Conservation (phyloP, 1,284 basidiomycete species). For the Trametes hirsuta region DNA sequence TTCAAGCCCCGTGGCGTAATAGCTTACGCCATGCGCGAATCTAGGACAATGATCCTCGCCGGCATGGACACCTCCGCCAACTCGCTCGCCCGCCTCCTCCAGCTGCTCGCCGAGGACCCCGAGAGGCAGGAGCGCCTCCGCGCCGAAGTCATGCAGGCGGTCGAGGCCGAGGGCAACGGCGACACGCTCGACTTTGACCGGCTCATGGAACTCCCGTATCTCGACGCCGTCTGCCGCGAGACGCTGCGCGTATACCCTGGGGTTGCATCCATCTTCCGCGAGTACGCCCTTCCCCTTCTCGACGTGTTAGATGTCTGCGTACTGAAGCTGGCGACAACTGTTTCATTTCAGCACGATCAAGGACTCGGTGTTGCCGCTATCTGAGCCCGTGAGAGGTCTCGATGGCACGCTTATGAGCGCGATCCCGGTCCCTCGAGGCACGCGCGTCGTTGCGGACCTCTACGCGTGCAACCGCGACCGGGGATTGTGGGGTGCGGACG, state of each 20-base stretch:
- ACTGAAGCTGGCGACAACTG: background rate
- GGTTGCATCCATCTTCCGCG: constrained; percentile 9
- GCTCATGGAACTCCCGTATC: constrained; percentile 24
- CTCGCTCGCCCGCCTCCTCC: constrained; percentile 23
- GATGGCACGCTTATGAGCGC: constrained; percentile 39
- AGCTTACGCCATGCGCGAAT: background rate
- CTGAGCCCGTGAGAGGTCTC: constrained; percentile 17
- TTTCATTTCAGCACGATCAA: constrained; percentile 17
- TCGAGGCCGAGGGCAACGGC: constrained; percentile 14
- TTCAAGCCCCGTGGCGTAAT: background rate
- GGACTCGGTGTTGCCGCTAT: constrained; percentile 27
- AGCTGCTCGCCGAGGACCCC: constrained; percentile 24
- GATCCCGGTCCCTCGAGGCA: constrained; percentile 47
- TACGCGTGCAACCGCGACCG: constrained; percentile 46
- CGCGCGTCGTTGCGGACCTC: constrained; percentile 51
- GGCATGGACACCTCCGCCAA: constrained; percentile 30
- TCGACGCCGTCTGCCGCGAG: constrained; percentile 31
- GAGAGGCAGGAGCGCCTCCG: constrained; percentile 27
- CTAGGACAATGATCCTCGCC: constrained; percentile 28
- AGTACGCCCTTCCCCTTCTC: constrained; percentile 3
- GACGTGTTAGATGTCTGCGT: too few species aligned
- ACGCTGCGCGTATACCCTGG: constrained; percentile 24
- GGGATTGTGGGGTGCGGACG: constrained; percentile 59
- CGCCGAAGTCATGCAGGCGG: constrained; percentile 19
- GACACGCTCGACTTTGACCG: constrained; percentile 25